Conservation (phyloP, 2,329 filamentous ascomycete genomes). For the Xylariaceae sp. region DNA sequence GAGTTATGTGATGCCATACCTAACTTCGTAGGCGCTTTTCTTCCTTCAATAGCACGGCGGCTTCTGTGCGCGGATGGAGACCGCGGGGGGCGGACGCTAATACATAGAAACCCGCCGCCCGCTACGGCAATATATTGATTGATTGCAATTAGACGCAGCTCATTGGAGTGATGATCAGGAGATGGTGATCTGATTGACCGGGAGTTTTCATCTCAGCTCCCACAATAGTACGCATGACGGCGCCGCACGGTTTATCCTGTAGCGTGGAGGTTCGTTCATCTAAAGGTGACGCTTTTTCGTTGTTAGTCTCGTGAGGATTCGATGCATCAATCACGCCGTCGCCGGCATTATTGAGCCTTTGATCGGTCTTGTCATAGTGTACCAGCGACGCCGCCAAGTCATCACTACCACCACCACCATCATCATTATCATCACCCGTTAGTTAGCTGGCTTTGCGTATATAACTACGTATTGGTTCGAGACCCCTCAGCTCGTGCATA, state of each 20-base stretch:
- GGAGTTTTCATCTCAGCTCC: slow-evolving; percentile 1
- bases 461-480: too few relatives aligned
- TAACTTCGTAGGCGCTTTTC: too few relatives aligned
- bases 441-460: too few relatives aligned
- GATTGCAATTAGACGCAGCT: slow-evolving; percentile 6
- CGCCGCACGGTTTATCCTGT: slow-evolving; percentile 2
- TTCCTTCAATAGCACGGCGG: slow-evolving; percentile 1
- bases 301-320: slow-evolving; percentile 1
- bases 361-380: slow-evolving; percentile 3
- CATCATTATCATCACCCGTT: too few relatives aligned
- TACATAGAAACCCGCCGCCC: slow-evolving; percentile 19
- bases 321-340: slow-evolving; percentile 5
- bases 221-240: not conserved
- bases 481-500: not conserved
- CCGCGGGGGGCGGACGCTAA: not conserved
- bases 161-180: slow-evolving; percentile 22
- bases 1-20: not conserved
- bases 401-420: too few relatives aligned
- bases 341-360: not conserved
- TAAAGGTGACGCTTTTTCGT: slow-evolving; percentile 2
- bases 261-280: slow-evolving; percentile 1
- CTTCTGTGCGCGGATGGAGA: not conserved
- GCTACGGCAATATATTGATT: slow-evolving; percentile 23
- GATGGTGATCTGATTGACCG: slow-evolving; percentile 12
- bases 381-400: slow-evolving; percentile 5